Evolutionary conservation across 331 rosid genomes (phyloP).

Genomic region (Quercus lobata): DNA sequence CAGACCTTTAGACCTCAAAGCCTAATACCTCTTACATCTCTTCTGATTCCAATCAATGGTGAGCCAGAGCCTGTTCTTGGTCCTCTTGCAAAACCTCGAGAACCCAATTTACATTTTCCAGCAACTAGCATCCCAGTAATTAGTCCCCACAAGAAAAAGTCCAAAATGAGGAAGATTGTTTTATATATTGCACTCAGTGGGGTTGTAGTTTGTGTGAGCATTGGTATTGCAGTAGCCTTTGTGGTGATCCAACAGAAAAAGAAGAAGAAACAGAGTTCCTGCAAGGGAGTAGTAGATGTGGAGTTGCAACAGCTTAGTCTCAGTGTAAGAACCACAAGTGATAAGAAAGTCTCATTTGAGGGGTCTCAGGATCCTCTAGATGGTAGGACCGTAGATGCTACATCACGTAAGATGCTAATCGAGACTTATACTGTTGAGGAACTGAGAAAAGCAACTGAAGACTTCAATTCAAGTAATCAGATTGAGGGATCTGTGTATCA

Average conservation of each 20-base stretch:
- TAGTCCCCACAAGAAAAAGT: constrained; percentile 43
- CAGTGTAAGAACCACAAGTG: constrained; percentile 76
- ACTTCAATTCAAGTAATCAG: constrained; percentile 64
- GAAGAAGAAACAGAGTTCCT: constrained; percentile 32
- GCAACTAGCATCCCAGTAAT: constrained; percentile 24
- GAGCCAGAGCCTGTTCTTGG: constrained; percentile 46
- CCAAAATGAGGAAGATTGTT: constrained; percentile 47
- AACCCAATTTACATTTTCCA: constrained; percentile 43
- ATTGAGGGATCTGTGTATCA: constrained; percentile 82
- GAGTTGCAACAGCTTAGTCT: constrained; percentile 82
- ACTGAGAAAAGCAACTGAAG: constrained; percentile 74
- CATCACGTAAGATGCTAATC: constrained; percentile 38
- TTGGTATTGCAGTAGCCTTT: constrained; percentile 44
- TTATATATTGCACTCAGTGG: constrained; percentile 49
- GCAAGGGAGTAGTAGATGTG: constrained; percentile 50
- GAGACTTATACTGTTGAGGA: constrained; percentile 62
- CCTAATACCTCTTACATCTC: constrained; percentile 54
- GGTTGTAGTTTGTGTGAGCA: constrained; percentile 38
- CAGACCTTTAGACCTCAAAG: constrained; percentile 15
- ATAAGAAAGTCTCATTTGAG: constrained; percentile 81
- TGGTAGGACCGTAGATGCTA: constrained; percentile 28
- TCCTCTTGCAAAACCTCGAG: constrained; percentile 38
- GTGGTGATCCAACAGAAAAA: constrained; percentile 47
- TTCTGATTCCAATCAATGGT: constrained; percentile 60
- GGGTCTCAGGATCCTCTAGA: constrained; percentile 48